Base-by-base conservation (phyloP, 345 rosid genomes). In the Gossypium longicalyx region DNA sequence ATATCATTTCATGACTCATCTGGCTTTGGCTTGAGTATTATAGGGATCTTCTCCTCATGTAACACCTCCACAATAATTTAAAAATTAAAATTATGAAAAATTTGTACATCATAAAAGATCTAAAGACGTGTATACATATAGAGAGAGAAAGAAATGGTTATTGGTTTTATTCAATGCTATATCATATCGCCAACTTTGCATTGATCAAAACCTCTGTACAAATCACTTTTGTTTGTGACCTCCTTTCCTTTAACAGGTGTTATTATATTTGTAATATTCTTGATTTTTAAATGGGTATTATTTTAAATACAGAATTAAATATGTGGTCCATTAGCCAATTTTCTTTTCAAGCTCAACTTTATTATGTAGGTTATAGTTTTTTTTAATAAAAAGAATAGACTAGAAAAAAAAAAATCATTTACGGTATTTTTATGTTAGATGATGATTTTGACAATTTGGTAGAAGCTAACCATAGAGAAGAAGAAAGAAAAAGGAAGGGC, bases 151-250 rank as follows among this genome's bases (percentile, higher is more conserved):
- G 4, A 61, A 11, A 29, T 7, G 45, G 65, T 13, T 62, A 20
- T 17, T n/a, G n/a, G 65, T 25, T 38, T 54, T 25, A 7, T 44
- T 12, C 6, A 49, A 29, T 27, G 38, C 43, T 72, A 67, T 88
- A 89, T 97, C 97, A 85, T 22, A 1, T 92, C 97, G 11, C 97
- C 98, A 72, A 94, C 97, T 79, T 88, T 80, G 83, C 97, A 94
- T 73, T 92, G 97, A 83, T 92, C 95, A 76, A 94, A 95, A 86
- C 89, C 87, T 85, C 95, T 82, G 85, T 92, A 94, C 78, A 94
- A 86, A 75, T 94, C 97, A 45, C 97, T 94, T 59, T 97, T 97
- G 78, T 89, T 94, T 0, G 88, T 3, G 19, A 94, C 91, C 80
- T 92, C 87, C 73, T 77, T 87, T 25, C 93, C 97, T 73, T 92